Evolutionary conservation across 177 flowering plant genomes (phyloP), one percentile per base, ranked within the genome.

Genomic region (Vitis hybrid): DNA sequence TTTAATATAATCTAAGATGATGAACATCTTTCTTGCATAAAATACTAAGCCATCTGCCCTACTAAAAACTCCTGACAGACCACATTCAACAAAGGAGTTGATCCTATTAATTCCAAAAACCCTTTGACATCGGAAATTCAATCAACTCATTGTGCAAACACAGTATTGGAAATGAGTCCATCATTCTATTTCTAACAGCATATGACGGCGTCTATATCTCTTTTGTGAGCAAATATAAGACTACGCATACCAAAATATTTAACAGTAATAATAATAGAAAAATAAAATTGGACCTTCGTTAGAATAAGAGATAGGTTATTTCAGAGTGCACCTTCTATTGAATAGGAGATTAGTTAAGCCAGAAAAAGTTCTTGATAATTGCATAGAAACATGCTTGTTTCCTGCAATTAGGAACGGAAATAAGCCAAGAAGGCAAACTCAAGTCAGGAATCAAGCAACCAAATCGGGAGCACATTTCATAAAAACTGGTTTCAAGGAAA

Each of bases 301-400:
- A n/a, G 31, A 2, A 1, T n/a, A 18, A 45, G 19, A 62, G 65
- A 62, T 1, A 7, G 60, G 21, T 19, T 10, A 7, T 12, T 18
- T 45, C n/a, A 68, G 7, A 48, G 14, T 72, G 56, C 76, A 90
- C 97, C 96, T 82, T 83, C 81, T 84, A 78, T 83, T 89, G 74
- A 88, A 94, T 48, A 92, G 79, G 53, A 90, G 73, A 78, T 87
- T 78, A 13, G 90, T 75, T 52, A 90, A 74, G 51, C 90, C 87
- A 72, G 89, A 80, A 68, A 92, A 68, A 18, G 81, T 72, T 73
- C 87, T 87, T 18, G 93, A 75, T 52, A 85, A 74, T 68, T 80
- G 86, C 89, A 86, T 76, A 7, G 84, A 77, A 0, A 79, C 88
- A 74, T 79, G 80, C 10, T 60, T 72, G 5, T 61, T 75, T 72